Percentiles rank a stretch among this genome's conserved stretches.
Conservation (phyloP, 805 yeast genomes). For the Wickerhamiella hasegawae region DNA sequence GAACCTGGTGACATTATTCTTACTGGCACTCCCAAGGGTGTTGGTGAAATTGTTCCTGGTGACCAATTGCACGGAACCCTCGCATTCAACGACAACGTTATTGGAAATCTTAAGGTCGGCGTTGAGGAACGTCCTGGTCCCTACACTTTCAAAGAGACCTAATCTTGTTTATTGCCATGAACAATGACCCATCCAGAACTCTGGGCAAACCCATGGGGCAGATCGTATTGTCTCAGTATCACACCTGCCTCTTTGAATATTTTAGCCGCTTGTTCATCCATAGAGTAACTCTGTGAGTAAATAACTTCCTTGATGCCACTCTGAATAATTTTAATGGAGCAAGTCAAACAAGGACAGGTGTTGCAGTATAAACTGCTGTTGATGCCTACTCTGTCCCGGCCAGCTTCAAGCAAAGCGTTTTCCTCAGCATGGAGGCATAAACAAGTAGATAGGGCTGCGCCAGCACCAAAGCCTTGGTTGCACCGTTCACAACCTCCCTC, state of each 20-base stretch:
- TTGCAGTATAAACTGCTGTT: constrained; percentile 64
- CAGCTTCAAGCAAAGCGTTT: constrained; percentile 86
- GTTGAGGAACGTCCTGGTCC: constrained; percentile 47
- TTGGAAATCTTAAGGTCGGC: constrained; percentile 34
- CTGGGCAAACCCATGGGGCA: background rate
- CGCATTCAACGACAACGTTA: constrained; percentile 34
- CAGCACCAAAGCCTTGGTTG: constrained; percentile 44
- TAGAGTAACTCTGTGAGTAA: constrained; percentile 78
- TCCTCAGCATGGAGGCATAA: constrained; percentile 95
- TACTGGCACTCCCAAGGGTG: constrained; percentile 97
- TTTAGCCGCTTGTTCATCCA: constrained; percentile 65
- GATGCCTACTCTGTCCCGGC: constrained; percentile 64
- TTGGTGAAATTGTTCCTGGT: constrained; percentile 70
- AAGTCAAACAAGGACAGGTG: constrained; percentile 91
- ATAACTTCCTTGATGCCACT: constrained; percentile 84
- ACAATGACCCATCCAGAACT: too few species aligned
- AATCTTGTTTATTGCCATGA: too few species aligned
- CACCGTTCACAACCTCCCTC: constrained; percentile 94
- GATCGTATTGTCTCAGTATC: constrained; percentile 40
- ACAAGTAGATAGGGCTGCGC: constrained; percentile 64
- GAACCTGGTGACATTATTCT: constrained; percentile 80
- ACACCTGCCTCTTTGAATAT: constrained; percentile 68
- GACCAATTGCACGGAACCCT: constrained; percentile 57
- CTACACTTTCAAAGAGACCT: constrained; percentile 36
- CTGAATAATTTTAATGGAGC: constrained; percentile 90